These are phyloP conservation scores for Diaporthe citriasiana DNA, from an alignment of 2,329 filamentous ascomycete genomes.

Conservation along the genomic window DNA sequence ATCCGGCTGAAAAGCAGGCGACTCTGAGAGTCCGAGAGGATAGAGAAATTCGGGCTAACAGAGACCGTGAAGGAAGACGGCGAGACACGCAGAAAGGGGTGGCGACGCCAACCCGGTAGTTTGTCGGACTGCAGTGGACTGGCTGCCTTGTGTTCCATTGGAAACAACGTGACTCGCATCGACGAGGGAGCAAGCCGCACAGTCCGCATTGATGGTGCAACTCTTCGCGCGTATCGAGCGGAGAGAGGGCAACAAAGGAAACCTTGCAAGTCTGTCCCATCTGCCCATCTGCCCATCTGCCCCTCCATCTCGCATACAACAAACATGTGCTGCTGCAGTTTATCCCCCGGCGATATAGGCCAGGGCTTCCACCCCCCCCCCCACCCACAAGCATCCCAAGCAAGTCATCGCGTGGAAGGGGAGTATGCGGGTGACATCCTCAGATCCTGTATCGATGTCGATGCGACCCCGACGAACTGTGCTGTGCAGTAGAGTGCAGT, in stretches of 20 bases:
- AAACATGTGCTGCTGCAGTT: background rate
- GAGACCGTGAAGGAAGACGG: background rate
- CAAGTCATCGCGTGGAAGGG: conserved; percentile 15
- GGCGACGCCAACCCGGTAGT: conserved; percentile 13
- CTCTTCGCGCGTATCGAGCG: background rate
- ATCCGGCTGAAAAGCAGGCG: background rate
- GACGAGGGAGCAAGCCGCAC: background rate
- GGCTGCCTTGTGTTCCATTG: conserved; percentile 11
- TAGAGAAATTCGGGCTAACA: background rate
- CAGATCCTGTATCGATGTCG: conserved; percentile 10
- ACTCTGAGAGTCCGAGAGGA: background rate
- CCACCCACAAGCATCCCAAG: no score
- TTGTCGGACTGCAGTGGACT: conserved; percentile 3
- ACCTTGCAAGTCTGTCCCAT: background rate
- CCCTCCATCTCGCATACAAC: background rate
- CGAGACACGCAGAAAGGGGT: background rate
- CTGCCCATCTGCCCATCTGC: background rate
- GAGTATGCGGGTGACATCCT: conserved; percentile 2
- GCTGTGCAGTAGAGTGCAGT: background rate
- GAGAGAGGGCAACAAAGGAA: background rate
- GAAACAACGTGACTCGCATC: conserved; percentile 9
- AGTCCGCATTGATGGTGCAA: conserved; percentile 1
- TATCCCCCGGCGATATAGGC: background rate
- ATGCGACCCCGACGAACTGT: conserved; percentile 1
- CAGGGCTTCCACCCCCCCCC: no score